These are phyloP conservation scores for Paramecium octaurelia DNA, from an alignment of 73 alveolate species.

Conservation along the genomic window DNA sequence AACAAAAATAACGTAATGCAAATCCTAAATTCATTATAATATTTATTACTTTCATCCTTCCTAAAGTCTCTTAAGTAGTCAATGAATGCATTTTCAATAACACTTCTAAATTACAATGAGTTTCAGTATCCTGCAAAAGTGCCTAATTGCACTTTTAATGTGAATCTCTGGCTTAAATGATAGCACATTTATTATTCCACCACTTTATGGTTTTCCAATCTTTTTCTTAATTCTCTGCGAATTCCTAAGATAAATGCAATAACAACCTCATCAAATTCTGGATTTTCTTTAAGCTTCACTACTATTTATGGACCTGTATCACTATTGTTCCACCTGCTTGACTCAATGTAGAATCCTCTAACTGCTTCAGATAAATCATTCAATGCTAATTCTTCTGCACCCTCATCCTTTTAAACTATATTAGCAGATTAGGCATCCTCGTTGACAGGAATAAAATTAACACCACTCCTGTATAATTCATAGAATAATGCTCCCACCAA, in stretches of 20 bases:
- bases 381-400: slow-evolving; percentile 54
- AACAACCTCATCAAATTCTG: slow-evolving; percentile 58
- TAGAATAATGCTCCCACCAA: slow-evolving; percentile 72
- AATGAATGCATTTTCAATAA: slow-evolving; percentile 50
- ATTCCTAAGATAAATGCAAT: background rate
- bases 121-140: slow-evolving; percentile 42
- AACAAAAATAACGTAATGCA: slow-evolving; percentile 32
- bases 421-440: slow-evolving; percentile 68
- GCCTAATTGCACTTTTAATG: slow-evolving; percentile 42
- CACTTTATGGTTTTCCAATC: slow-evolving; percentile 61
- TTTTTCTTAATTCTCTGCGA: slow-evolving; percentile 58
- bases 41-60: slow-evolving; percentile 6
- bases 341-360: slow-evolving; percentile 56
- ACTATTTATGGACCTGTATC: slow-evolving; percentile 34
- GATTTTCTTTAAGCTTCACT: slow-evolving; percentile 47
- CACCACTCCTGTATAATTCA: slow-evolving; percentile 73
- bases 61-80: slow-evolving; percentile 22
- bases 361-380: slow-evolving; percentile 50
- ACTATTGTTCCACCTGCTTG: slow-evolving; percentile 57
- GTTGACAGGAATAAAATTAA: slow-evolving; percentile 73
- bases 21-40: background rate
- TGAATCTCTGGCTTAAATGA: slow-evolving; percentile 55
- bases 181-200: slow-evolving; percentile 55
- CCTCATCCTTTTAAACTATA: slow-evolving; percentile 49
- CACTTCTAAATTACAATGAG: slow-evolving; percentile 54